Percentiles rank a stretch among this genome's conserved stretches.
phyloP scores from a whole-genome alignment of 1,284 basidiomycete genomes.

The Hemileia vastatrix region DNA sequence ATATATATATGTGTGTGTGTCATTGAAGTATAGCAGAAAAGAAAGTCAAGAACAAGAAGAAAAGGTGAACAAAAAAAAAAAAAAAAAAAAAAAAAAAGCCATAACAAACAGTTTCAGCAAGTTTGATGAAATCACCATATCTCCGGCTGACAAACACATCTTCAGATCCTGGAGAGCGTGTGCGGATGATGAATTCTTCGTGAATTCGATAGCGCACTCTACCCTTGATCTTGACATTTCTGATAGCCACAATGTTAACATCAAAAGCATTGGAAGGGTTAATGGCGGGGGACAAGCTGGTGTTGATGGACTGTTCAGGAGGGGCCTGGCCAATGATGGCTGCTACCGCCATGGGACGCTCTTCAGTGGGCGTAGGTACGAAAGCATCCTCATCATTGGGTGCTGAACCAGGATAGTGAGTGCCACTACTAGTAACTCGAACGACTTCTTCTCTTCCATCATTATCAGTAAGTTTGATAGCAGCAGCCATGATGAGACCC shows the following conservation, averaged over 20 bases:
- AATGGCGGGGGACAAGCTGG: not conserved
- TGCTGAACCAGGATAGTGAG: slow-evolving; percentile 1
- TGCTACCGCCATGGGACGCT: slow-evolving; percentile 54
- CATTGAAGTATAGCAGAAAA: too few relatives aligned
- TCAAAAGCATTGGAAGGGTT: slow-evolving; percentile 55
- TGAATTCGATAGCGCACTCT: slow-evolving; percentile 70
- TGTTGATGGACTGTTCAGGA: not conserved
- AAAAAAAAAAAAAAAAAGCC: not conserved
- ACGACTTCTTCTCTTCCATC: slow-evolving; percentile 75
- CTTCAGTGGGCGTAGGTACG: slow-evolving; percentile 65
- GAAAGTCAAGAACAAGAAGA: too few relatives aligned
- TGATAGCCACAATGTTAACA: slow-evolving; percentile 77
- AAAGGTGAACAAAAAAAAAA: not conserved
- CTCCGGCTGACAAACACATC: slow-evolving; percentile 83
- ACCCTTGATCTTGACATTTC: slow-evolving; percentile 67
- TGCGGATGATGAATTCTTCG: slow-evolving; percentile 94
- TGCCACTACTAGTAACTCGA: slow-evolving; percentile 52
- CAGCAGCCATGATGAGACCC: slow-evolving; percentile 65
- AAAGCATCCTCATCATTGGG: slow-evolving; percentile 47
- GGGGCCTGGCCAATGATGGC: slow-evolving; percentile 10
- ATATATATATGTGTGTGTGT: too few relatives aligned
- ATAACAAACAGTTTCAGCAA: slow-evolving; percentile 63
- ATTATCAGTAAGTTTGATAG: slow-evolving; percentile 57
- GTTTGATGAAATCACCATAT: slow-evolving; percentile 85
- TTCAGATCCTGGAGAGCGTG: slow-evolving; percentile 58